Base-by-base conservation (phyloP, 2,329 filamentous ascomycete genomes). In the Nannizzia gypsea region DNA sequence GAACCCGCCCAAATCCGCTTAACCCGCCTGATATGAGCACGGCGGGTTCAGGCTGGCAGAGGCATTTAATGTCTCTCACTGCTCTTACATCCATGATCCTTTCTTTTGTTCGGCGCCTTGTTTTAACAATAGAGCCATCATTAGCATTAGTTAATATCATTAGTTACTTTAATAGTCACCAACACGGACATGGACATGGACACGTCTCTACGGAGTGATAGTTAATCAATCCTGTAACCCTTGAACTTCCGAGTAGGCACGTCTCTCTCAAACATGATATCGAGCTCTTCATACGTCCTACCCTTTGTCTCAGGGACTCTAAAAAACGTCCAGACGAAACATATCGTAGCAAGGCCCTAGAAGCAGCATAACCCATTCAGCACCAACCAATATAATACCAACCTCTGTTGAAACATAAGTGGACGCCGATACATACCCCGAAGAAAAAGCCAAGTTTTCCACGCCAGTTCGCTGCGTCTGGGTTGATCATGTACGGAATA, bases 401-500 rank as follows among this genome's bases (percentile, higher is more conserved):
- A n/a, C n/a, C n/a, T n/a, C n/a, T n/a, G n/a, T n/a, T n/a, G n/a
- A n/a, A n/a, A n/a, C 28, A 38, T 22, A 8, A 5, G 3, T 9
- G 28, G 38, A n/a, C n/a, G 26, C 6, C 0, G 26, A 58, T 17
- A 44, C 63, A 63, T 26, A 70, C 62, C 2, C 67, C 70, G 13
- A 70, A 73, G 15, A 73, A 64, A 59, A 73, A 73, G 8, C 69
- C 72, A 26, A 71, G 63, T 57, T 73, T 73, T 8, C 70, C 72
- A 56, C 64, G 62, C 60, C 71, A 44, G 61, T 72, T 69, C 17
- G 62, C 71, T 34, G 66, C 63, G 58, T 73, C 70, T 3, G 70
- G 70, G 59, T 76, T 76, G 26, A 77, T 69, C 69, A 71, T 70
- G 61, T 75, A 74, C 1, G 73, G 74, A 42, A 75, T 70, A 2